Evolutionary conservation across 2,329 filamentous ascomycete species (phyloP).

Genomic region (Fusarium mangiferae): DNA sequence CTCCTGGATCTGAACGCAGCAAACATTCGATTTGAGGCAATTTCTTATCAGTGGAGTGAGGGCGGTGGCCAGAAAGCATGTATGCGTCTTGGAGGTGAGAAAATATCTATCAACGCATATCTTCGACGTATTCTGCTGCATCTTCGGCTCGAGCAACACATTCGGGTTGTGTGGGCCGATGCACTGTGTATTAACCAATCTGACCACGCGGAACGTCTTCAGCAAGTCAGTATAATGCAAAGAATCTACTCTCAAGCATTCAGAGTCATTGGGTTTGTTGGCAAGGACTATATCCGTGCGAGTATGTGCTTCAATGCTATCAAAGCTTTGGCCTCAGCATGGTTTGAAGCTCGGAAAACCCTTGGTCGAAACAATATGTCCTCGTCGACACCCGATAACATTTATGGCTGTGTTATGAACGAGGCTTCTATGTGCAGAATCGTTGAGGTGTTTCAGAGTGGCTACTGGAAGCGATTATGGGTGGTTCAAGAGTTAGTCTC

Average conservation of each 20-base stretch:
- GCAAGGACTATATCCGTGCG: neutral
- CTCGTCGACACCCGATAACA: neutral
- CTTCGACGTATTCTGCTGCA: neutral
- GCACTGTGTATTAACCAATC: neutral
- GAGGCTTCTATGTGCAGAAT: neutral
- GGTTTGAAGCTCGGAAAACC: neutral
- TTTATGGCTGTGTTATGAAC: neutral
- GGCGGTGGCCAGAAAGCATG: neutral
- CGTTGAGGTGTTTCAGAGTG: neutral
- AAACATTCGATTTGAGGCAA: neutral
- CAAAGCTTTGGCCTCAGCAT: neutral
- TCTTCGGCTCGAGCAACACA: neutral
- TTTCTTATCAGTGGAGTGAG: neutral
- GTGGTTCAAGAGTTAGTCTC: neutral
- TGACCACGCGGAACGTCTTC: neutral
- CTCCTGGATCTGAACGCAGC: neutral
- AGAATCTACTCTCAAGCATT: neutral
- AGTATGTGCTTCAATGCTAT: neutral
- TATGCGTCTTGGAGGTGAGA: neutral
- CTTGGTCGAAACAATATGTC: no score
- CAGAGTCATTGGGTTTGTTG: neutral
- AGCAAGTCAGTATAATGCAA: neutral
- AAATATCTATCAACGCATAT: neutral
- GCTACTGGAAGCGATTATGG: neutral
- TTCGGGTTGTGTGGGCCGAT: neutral